Conservation (phyloP, 73 alveolate genomes). For the Paramecium primaurelia region DNA sequence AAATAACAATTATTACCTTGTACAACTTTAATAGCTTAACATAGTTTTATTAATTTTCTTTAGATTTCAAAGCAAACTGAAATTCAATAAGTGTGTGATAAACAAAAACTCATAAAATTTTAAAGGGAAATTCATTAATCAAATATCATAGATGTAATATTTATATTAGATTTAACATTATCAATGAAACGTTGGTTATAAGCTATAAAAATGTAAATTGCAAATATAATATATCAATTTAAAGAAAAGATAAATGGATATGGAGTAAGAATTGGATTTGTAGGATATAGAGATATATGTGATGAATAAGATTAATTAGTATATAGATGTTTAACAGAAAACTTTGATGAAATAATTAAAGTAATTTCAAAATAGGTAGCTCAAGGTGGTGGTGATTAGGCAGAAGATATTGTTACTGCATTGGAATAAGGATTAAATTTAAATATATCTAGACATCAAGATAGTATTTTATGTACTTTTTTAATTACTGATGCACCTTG, state of each 20-base stretch:
- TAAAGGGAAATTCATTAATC: neutral
- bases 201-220: neutral
- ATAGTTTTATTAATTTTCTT: neutral
- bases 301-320: neutral
- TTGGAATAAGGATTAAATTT: neutral
- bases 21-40: no score
- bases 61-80: neutral
- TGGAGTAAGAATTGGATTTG: slow-evolving; percentile 38
- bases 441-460: neutral
- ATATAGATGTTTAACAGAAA: neutral
- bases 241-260: neutral
- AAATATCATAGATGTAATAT: neutral
- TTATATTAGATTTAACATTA: neutral
- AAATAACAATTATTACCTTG: neutral
- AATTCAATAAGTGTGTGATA: neutral
- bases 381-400: slow-evolving; percentile 52
- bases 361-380: neutral
- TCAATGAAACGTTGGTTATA: neutral
- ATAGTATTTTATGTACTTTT: neutral
- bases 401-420: slow-evolving; percentile 54
- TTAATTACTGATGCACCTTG: slow-evolving; percentile 51
- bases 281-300: slow-evolving; percentile 38
- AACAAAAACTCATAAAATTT: neutral
- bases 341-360: neutral
- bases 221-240: neutral